Conservation (phyloP, 768 basidiomycete genomes). For the Tricholoma flavovirens region DNA sequence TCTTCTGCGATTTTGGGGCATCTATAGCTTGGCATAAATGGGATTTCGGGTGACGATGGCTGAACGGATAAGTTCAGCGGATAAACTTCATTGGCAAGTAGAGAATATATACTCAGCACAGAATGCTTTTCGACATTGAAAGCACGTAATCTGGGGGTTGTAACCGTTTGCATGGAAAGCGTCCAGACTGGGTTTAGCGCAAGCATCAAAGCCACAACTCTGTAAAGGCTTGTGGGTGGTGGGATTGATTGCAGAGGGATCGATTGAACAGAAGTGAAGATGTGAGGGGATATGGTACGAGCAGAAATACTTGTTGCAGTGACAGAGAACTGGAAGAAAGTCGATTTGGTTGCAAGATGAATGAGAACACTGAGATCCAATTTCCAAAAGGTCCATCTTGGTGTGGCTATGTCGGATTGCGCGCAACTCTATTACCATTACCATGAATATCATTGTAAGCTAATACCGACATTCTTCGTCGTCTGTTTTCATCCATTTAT, state of each 20-base stretch:
- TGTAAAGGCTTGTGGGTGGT: slow-evolving; percentile 28
- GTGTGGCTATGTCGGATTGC: too few relatives aligned
- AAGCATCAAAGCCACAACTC: slow-evolving; percentile 47
- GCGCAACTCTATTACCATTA: slow-evolving; percentile 16
- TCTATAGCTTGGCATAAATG: slow-evolving; percentile 44
- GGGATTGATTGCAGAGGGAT: slow-evolving; percentile 1
- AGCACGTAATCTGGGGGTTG: slow-evolving; percentile 35
- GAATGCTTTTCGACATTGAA: slow-evolving; percentile 49
- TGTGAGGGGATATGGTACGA: slow-evolving; percentile 54
- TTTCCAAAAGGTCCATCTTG: slow-evolving; percentile 34
- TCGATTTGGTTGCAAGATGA: slow-evolving; percentile 57
- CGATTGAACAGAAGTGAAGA: slow-evolving; percentile 48
- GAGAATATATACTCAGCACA: slow-evolving; percentile 55
- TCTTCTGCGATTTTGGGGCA: slow-evolving; percentile 25
- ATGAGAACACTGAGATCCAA: slow-evolving; percentile 65
- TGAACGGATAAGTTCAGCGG: slow-evolving; percentile 22
- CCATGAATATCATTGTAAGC: slow-evolving; percentile 79
- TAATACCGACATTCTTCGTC: not conserved
- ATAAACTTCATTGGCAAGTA: slow-evolving; percentile 5
- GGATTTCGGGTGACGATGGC: slow-evolving; percentile 63
- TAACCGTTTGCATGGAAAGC: slow-evolving; percentile 27
- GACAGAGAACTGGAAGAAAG: slow-evolving; percentile 72
- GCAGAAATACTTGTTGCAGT: slow-evolving; percentile 58
- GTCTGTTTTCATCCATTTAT: slow-evolving; percentile 8
- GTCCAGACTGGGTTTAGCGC: slow-evolving; percentile 51